These are phyloP conservation scores for Penicillium glabrum DNA, from an alignment of 2,329 filamentous ascomycete genomes.

Conservation along the genomic window DNA sequence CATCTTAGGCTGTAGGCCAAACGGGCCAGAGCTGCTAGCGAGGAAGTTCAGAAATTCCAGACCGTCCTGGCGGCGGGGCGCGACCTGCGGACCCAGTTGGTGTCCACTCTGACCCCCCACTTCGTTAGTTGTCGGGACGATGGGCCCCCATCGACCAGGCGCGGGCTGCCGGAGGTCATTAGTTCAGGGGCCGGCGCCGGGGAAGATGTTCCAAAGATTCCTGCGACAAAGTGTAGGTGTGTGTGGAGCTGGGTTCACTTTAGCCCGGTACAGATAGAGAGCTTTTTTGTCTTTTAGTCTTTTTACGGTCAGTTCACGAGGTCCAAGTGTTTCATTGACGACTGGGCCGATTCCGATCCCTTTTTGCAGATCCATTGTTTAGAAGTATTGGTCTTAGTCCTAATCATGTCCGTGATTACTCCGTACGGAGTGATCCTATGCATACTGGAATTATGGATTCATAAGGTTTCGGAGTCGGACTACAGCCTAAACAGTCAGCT, in stretches of 20 bases:
- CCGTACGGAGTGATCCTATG: not conserved
- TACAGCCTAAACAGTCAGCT: not conserved
- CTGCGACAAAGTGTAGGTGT: slow-evolving; percentile 25
- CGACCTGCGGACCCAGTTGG: not conserved
- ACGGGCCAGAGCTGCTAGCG: not conserved
- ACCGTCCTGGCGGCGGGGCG: slow-evolving; percentile 19
- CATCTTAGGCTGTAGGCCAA: slow-evolving; percentile 1
- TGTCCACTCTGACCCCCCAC: slow-evolving; percentile 1
- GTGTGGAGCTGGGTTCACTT: slow-evolving; percentile 11
- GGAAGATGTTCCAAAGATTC: slow-evolving; percentile 35
- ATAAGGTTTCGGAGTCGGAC: not conserved
- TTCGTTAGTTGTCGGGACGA: slow-evolving; percentile 22
- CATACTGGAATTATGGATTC: not conserved
- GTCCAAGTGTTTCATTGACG: slow-evolving; percentile 12
- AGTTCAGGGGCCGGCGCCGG: slow-evolving; percentile 30
- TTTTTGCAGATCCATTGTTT: slow-evolving; percentile 22
- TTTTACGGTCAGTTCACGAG: not conserved
- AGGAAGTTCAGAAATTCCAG: slow-evolving; percentile 15
- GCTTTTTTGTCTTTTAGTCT: not conserved
- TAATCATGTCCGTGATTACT: not conserved
- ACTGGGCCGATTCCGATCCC: slow-evolving; percentile 19
- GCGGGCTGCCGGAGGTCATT: slow-evolving; percentile 26
- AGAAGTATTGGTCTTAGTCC: not conserved
- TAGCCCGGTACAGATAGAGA: not conserved
- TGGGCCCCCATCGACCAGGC: slow-evolving; percentile 16